These are phyloP conservation scores for Erodium texanum DNA, from an alignment of 441 rosid species.

Conservation along the genomic window DNA sequence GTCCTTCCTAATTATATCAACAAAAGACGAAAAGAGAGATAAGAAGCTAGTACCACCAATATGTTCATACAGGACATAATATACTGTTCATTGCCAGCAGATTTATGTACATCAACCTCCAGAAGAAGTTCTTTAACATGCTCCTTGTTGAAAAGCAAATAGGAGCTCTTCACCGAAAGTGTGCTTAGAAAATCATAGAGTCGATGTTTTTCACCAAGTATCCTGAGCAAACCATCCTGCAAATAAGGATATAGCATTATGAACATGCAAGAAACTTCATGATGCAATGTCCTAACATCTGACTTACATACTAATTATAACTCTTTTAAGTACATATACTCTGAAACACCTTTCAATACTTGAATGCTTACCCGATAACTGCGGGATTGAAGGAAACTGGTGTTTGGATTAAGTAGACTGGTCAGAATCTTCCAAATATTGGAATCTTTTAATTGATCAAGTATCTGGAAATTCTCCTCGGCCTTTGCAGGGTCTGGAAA, in stretches of 20 bases:
- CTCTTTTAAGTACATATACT: constrained; percentile 6
- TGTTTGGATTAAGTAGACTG: constrained; percentile 64
- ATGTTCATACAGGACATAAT: constrained; percentile 73
- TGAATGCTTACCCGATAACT: constrained; percentile 55
- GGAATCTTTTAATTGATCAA: constrained; percentile 92
- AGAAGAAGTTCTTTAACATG: constrained; percentile 71
- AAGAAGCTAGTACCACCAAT: constrained; percentile 68
- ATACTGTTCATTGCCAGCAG: constrained; percentile 44
- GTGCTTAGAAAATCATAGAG: constrained; percentile 79
- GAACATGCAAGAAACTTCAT: constrained; percentile 11
- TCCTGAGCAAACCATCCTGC: constrained; percentile 92
- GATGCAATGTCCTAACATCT: not conserved
- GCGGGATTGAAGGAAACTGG: constrained; percentile 55
- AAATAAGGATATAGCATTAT: constrained; percentile 15
- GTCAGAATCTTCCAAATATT: constrained; percentile 86
- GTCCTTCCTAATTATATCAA: not conserved
- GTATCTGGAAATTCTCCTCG: constrained; percentile 82
- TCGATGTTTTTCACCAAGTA: constrained; percentile 79
- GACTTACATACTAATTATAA: not conserved
- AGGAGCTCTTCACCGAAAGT: constrained; percentile 83
- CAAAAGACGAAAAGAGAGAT: constrained; percentile 5
- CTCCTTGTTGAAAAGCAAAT: constrained; percentile 83
- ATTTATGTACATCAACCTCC: constrained; percentile 57
- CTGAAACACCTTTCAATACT: constrained; percentile 10
- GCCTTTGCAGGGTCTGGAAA: constrained; percentile 76